Base-by-base conservation (phyloP, 371 early-diverging fungal species). In the Mucor indicus region DNA sequence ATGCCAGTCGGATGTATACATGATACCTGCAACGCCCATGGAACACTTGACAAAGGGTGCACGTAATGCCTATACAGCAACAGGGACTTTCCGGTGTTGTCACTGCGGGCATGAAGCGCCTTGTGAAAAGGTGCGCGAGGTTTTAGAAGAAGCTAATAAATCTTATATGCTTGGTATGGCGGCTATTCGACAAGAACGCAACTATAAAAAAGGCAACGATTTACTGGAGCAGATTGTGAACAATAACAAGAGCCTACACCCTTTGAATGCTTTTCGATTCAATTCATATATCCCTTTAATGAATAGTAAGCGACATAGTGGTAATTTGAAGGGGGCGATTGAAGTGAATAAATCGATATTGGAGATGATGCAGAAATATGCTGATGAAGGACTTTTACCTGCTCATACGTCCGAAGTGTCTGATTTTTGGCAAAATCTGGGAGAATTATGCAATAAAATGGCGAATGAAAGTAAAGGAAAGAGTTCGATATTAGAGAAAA, bases 1-100 rank as follows among this genome's bases (percentile, higher is more conserved):
- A 51, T 87, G 88, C 59, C 55, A 65, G 51, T 48, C 52, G 12
- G 88, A 84, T 35, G 83, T 87, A n/a, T 83, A 84, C 72, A 69
- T 83, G 38, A 77, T 83, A 38, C 75, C 75, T n/a, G 53, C 75
- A 0, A 57, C 68, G 5, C 35, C 59, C 3, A 54, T 74, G 13
- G 71, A 74, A 1, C 55, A 57, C 16, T 25, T 65, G 15, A 19
- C 36, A 16, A 56, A 30, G 32, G 60, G 63, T 6, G 16, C 44
- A 21, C 25, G 36, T 8, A 54, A 24, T 17, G 13, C 50, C 3
- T 39, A 45, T 17, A 25, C 27, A 0, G 58, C 55, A 8, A 60
- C 67, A 56, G 48, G 59, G 50, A 46, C 53, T 51, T 69, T 77
- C 65, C 22, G 57, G 50, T 71, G 85, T 55, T 57, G 77, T 44